These are phyloP conservation scores for Alternaria alternata DNA, from an alignment of 2,329 filamentous ascomycete genomes.

Conservation along the genomic window DNA sequence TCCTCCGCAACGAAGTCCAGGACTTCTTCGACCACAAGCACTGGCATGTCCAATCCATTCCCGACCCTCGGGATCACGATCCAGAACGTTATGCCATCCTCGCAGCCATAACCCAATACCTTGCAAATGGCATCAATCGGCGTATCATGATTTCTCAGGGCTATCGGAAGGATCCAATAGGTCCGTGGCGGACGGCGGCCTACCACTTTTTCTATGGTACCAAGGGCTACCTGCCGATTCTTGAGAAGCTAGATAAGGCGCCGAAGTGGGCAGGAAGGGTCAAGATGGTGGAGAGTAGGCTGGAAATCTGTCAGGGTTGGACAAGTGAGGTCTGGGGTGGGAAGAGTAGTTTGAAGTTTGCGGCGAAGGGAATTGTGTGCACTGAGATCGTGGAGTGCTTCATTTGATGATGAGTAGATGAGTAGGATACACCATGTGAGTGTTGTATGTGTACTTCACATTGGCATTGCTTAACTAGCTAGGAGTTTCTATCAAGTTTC, in stretches of 20 bases:
- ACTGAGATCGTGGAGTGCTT: constrained; percentile 4
- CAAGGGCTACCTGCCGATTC: not conserved
- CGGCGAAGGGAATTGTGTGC: not conserved
- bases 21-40: constrained; percentile 4
- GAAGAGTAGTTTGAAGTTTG: not conserved
- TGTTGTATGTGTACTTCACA: not conserved
- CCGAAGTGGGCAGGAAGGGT: not conserved
- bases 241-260: not conserved
- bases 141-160: not conserved
- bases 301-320: constrained; percentile 1
- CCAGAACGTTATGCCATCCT: constrained; percentile 2
- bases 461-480: not conserved
- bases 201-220: not conserved
- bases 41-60: constrained; percentile 2
- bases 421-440: not conserved
- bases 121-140: not conserved
- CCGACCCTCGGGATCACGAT: not conserved
- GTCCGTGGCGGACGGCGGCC: not conserved
- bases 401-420: not conserved
- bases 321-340: constrained; percentile 1
- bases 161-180: not conserved
- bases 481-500: not conserved
- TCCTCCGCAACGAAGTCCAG: constrained; percentile 3
- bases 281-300: not conserved
- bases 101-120: not conserved